Evolutionary conservation across 352 stramenopile genomes (phyloP), one percentile per base, ranked within the genome.

Genomic region (Phytophthora boehmeriae): DNA sequence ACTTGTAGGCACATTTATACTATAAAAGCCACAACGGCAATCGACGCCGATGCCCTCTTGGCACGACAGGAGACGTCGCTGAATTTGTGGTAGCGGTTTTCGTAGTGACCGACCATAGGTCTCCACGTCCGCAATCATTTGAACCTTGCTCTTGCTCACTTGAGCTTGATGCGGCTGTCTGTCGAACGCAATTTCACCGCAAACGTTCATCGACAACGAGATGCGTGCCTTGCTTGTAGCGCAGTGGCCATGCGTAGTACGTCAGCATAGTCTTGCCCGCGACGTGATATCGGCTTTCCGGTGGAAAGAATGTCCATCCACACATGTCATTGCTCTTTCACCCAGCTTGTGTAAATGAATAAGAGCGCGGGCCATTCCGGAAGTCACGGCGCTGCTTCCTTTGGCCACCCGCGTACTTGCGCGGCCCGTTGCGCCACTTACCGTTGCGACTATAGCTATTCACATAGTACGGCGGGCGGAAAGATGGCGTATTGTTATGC

Each of bases 321-420:
- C 16, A 41, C 17, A 54, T 17, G 13, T 19, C 42, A 17, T 32
- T 19, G 19, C 25, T 59, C 23, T 1, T 68, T 78, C 71, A 79
- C 16, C 71, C 71, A 28, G 63, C 66, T 53, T 79, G 71, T 3
- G 62, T 66, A 13, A 35, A 42, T 49, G 62, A 47, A 61, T 66
- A 57, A 17, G 63, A 63, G 35, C 58, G 63, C 32, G 55, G 45
- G 19, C 34, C 51, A 17, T 70, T 74, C 4, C 66, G 71, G 46
- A 72, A 68, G 41, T 68, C 71, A 56, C 59, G 63, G 9, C 63
- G 68, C 16, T 71, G 58, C 36, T 81, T 83, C 19, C 71, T 44
- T 52, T 83, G 77, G 8, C 73, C 73, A 23, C 76, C 76, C 20
- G 74, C 68, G 50, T 83, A 83, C 44, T 81, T 83, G 53, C 76